These are phyloP conservation scores for Canna indica DNA, from an alignment of 176 grass and related monocot species.

Conservation along the genomic window DNA sequence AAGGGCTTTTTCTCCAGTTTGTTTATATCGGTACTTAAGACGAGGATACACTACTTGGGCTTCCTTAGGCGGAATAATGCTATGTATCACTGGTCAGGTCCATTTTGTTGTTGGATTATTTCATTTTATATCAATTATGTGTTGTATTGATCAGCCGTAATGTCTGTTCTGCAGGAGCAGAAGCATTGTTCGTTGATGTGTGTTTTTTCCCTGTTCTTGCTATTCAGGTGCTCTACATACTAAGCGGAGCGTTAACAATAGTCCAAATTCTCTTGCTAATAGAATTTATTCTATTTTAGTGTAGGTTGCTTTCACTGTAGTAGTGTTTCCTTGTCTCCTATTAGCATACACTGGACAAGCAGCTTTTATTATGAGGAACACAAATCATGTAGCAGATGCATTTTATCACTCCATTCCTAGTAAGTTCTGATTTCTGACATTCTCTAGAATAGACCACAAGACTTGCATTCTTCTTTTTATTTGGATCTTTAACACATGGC, in stretches of 20 bases:
- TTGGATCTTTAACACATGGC: slow-evolving; percentile 8
- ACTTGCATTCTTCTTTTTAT: not conserved
- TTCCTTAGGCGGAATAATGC: slow-evolving; percentile 82
- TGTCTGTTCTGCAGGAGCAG: slow-evolving; percentile 53
- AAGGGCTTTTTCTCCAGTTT: slow-evolving; percentile 79
- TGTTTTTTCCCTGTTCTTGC: slow-evolving; percentile 92
- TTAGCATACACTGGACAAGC: slow-evolving; percentile 89
- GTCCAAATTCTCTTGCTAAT: not conserved
- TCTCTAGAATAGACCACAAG: slow-evolving; percentile 3
- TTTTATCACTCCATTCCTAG: slow-evolving; percentile 98
- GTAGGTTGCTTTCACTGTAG: slow-evolving; percentile 81
- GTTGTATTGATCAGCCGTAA: not conserved
- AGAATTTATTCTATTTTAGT: slow-evolving; percentile 17
- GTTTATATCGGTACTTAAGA: slow-evolving; percentile 57
- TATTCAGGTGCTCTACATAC: slow-evolving; percentile 58
- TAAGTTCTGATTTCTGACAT: slow-evolving; percentile 10
- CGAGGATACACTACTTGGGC: slow-evolving; percentile 42
- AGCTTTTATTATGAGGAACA: slow-evolving; percentile 68
- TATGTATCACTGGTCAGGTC: slow-evolving; percentile 77
- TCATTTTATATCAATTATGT: not conserved
- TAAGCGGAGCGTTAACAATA: not conserved
- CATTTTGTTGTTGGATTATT: not conserved
- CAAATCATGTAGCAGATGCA: slow-evolving; percentile 54
- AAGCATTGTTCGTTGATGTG: slow-evolving; percentile 94
- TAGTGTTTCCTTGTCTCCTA: slow-evolving; percentile 97